Base-by-base conservation (phyloP, 208 protist genomes). In the Leishmania guyanensis region DNA sequence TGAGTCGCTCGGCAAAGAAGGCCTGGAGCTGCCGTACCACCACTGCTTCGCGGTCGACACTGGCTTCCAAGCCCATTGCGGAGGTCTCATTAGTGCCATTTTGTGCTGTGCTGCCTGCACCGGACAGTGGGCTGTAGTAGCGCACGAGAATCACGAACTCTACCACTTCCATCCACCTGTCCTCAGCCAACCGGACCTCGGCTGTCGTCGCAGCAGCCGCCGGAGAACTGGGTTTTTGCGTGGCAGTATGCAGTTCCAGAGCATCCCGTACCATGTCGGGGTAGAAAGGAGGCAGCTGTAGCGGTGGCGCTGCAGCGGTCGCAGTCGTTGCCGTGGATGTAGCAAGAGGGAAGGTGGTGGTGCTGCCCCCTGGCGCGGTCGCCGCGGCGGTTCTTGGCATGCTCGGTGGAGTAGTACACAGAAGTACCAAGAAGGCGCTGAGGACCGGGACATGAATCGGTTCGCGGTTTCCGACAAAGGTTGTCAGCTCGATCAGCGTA, bases 401-500 rank as follows among this genome's bases (percentile, higher is more conserved):
- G 58, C 6, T 50, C 39, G 73, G 60, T 65, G 71, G 22, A 0
- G 65, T 16, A 3, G 60, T 50, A n/a, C 60, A 78, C 53, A 75
- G 88, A 16, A 93, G 80, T 33, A 70, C n/a, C 46, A 98, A 84
- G 81, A 98, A 97, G 2, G 78, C 81, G 60, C 83, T 39, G 48
- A 98, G 81, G 22, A 98, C 81, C 5, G 82, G 84, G 60, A 91
- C 85, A 74, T 97, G 95, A 79, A 98, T 94, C 56, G 95, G 95
- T 75, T 97, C 93, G 20, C 91, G 87, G 83, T 98, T 98, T 36
- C 86, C 93, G 48, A 93, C 79, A 81, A 96, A 96, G 29, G 95
- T 98, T 20, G 86, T 90, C 14, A 98, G 85, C 74, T 94, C 89
- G 17, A 96, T 86, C 56, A 98, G 69, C 22, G 89, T 88, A 75